phyloP scores from a whole-genome alignment of 306 rosid species.

The peach (Prunus persica) region Prunus_persica_NCBIv2 NC_034015.1:8336001-8336500 shows the following conservation, averaged over 20 bases:
- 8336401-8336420: slow-evolving; percentile 48
- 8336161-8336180: background rate
- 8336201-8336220: background rate
- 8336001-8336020: background rate
- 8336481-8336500: slow-evolving; percentile 87
- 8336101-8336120: no score
- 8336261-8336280: background rate
- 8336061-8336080: background rate
- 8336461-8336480: slow-evolving; percentile 76
- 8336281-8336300: background rate
- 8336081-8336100: background rate
- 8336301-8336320: background rate
- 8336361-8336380: background rate
- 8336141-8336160: background rate
- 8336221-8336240: background rate
- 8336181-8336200: background rate
- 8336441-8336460: slow-evolving; percentile 94
- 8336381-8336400: background rate
- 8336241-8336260: background rate
- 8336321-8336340: background rate
- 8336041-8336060: slow-evolving; percentile 1
- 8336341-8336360: background rate
- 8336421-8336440: slow-evolving; percentile 91
- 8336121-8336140: background rate
- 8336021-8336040: background rate